Base-by-base conservation (phyloP, 2,329 filamentous ascomycete species). In the Verticillium albo-atrum region DNA sequence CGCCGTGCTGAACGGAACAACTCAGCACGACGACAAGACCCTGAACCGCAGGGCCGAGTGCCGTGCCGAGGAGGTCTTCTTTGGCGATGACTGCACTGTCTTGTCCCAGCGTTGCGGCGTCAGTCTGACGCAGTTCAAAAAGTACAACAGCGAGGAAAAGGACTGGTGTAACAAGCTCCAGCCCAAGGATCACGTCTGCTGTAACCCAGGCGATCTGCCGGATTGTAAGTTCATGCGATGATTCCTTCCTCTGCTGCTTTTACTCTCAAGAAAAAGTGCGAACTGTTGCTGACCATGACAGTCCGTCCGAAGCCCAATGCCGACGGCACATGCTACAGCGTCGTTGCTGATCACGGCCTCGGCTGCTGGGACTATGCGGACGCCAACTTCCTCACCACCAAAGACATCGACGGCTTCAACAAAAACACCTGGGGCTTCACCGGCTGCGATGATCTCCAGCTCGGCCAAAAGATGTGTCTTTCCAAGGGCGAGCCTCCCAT, bases 401-500 rank as follows among this genome's bases (percentile, higher is more conserved):
- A 69, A 0, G 66, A 78, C 3, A 70, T 84, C 15, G 70, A 75
- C 23, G 42, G 60, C 27, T 67, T 66, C 12, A 77, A 77, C 65
- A 73, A 70, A 32, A 65, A 73, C 51, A 76, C 74, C 0, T 77
- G 74, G 74, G 73, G 70, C 1, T 77, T 72, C 68, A 64, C 58
- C 7, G 74, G 72, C 17, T 77, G 75, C 51, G 58, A 55, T 47
- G 61, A 63, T 6, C 64, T 75, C 2, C 62, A 66, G 35, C 54
- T 66, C 0, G 67, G 64, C 3, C 62, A 66, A 23, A 61, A 61
- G 3, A 73, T 76, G 6, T 76, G 74, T 30, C 60, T 77, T 1
- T 73, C 72, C 62, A 62, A 62, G 1, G 74, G 74, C 2, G 64
- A 63, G 5, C 67, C 69, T 1, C 73, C 74, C 0, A 70, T 77